Evolutionary conservation across 139 green algal genomes (phyloP), one percentile per base, ranked within the genome.

Genomic region (Picochlorum sp.): DNA sequence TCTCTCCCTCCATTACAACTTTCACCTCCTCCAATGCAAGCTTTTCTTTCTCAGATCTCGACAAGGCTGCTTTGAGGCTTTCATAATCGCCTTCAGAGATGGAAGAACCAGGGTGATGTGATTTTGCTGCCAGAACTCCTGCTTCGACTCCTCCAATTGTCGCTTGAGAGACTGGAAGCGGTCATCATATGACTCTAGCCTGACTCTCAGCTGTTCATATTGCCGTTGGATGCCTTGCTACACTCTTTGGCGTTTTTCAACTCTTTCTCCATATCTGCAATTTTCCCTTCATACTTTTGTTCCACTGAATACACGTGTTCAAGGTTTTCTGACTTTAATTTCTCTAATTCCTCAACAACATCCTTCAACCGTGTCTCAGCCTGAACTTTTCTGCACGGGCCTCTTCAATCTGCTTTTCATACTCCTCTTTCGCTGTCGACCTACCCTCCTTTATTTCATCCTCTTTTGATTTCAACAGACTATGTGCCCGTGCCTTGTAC

Each of bases 401-500:
- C 7, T 49, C 34, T 0, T 38, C 32, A 5, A 72, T 72, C 2
- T 41, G 51, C 1, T 61, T 62, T 56, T 81, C 73, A 8, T 68
- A 67, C 13, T 60, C 52, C 6, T 45, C 30, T 30, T 67, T 24
- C 23, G 70, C 47, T 2, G 23, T 6, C 1, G 21, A 15, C n/a
- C 8, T 41, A 8, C 71, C 70, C 3, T 45, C 54, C 28, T 37
- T 50, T 1, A 83, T 45, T 51, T 83, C 78, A 0, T 57, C 54
- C 18, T 83, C 75, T 45, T 83, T 83, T 6, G 45, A 26, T 44
- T 72, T 74, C 16, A 84, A 71, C 63, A 84, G 60, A 20, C 32
- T 61, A 45, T 84, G 78, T 8, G 78, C 78, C 1, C 78, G 75
- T 15, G 78, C 69, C 67, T 83, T 83, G 67, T 83, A 83, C 6